These are phyloP conservation scores for Claviceps africana DNA, from an alignment of 2,329 filamentous ascomycete genomes.

Conservation along the genomic window DNA sequence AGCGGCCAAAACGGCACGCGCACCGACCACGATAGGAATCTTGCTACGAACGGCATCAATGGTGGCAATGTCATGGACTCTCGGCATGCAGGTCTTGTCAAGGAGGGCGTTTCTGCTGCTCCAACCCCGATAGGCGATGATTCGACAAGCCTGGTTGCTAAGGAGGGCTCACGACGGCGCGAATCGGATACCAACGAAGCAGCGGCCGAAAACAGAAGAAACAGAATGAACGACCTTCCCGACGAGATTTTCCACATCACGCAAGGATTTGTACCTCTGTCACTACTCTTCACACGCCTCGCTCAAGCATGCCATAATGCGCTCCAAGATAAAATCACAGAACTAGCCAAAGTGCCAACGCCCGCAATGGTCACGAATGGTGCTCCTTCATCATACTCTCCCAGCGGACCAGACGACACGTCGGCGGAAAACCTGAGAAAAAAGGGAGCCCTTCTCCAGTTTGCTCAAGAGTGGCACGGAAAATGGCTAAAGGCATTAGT, in stretches of 20 bases:
- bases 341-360: constrained; percentile 55
- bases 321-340: constrained; percentile 54
- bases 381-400: constrained; percentile 21
- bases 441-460: constrained; percentile 61
- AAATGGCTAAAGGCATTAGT: constrained; percentile 91
- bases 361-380: constrained; percentile 37
- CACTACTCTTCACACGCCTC: constrained; percentile 59
- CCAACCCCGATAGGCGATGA: constrained; percentile 5
- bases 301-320: constrained; percentile 74
- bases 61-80: constrained; percentile 17
- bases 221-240: constrained; percentile 41
- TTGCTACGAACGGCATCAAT: constrained; percentile 29
- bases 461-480: constrained; percentile 64
- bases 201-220: not conserved
- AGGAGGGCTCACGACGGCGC: constrained; percentile 4
- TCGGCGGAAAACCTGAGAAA: constrained; percentile 57
- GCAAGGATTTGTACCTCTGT: constrained; percentile 61
- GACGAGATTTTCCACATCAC: constrained; percentile 58
- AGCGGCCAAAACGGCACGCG: constrained; percentile 37
- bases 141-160: constrained; percentile 14
- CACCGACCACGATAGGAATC: constrained; percentile 41
- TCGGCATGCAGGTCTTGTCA: constrained; percentile 17
- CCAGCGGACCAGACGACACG: constrained; percentile 34
- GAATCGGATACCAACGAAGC: not conserved
- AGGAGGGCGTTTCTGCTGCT: constrained; percentile 15